Conservation (phyloP, 2,329 filamentous ascomycete species). For the Mycogone perniciosa region DNA sequence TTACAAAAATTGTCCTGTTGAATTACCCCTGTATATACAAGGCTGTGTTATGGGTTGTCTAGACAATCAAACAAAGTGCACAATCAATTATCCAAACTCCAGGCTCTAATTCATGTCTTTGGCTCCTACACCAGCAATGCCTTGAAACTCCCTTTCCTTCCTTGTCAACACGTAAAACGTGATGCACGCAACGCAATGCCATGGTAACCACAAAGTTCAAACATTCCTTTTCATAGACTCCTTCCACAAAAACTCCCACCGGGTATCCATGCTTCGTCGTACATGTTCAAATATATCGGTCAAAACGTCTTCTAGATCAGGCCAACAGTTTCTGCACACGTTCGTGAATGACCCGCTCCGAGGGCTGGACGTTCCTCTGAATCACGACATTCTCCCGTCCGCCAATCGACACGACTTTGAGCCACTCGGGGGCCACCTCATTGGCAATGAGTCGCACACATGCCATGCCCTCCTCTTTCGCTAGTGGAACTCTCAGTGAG, state of each 20-base stretch:
- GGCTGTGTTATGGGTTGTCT: not conserved
- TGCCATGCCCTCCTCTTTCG: conserved; percentile 43
- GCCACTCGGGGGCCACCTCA: conserved; percentile 53
- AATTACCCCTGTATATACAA: no score
- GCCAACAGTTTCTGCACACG: conserved; percentile 29
- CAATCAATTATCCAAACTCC: conserved; percentile 1
- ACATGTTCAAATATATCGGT: not conserved
- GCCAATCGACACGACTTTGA: conserved; percentile 45
- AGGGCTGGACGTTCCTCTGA: conserved; percentile 38
- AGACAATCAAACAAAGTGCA: not conserved
- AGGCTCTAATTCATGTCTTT: conserved; percentile 1
- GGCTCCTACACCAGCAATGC: conserved; percentile 1
- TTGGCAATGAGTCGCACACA: conserved; percentile 47
- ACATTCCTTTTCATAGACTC: not conserved
- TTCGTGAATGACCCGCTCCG: conserved; percentile 31
- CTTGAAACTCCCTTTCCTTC: not conserved
- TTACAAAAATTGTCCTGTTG: no score
- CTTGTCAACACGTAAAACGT: not conserved
- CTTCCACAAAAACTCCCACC: not conserved
- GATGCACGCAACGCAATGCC: conserved; percentile 9
- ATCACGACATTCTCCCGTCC: conserved; percentile 53
- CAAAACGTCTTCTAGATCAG: not conserved
- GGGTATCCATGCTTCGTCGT: not conserved
- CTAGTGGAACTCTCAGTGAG: conserved; percentile 53
- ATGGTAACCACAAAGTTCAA: conserved; percentile 4